phyloP scores from a whole-genome alignment of 2,329 filamentous ascomycete species.

The Pezicula carpinea region DNA sequence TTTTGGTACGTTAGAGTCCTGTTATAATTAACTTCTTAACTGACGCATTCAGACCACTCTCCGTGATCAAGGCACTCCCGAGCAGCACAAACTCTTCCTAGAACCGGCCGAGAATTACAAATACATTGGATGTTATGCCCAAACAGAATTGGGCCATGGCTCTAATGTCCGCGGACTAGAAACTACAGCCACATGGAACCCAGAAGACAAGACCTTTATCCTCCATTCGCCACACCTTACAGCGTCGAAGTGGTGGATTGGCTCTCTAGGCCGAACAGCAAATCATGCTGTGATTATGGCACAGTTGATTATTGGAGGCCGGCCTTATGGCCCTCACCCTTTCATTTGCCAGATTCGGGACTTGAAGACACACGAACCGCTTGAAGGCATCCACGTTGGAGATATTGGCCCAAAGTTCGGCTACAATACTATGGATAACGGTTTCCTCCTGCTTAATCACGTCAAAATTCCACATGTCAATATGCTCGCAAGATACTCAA shows the following conservation, averaged over 20 bases:
- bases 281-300: constrained; percentile 79
- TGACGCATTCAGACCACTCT: constrained; percentile 51
- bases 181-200: constrained; percentile 57
- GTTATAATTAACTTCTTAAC: neutral
- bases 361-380: constrained; percentile 62
- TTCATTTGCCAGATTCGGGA: constrained; percentile 74
- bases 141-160: constrained; percentile 76
- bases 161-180: constrained; percentile 63
- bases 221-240: constrained; percentile 71
- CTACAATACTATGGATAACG: constrained; percentile 80
- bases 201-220: constrained; percentile 68
- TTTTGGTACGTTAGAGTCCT: constrained; percentile 42
- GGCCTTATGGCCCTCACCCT: constrained; percentile 68
- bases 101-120: constrained; percentile 65
- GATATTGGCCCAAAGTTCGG: constrained; percentile 80
- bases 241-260: constrained; percentile 82
- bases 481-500: constrained; percentile 69
- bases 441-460: constrained; percentile 72
- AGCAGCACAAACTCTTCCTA: constrained; percentile 70
- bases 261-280: constrained; percentile 69
- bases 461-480: constrained; percentile 70
- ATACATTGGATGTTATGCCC: constrained; percentile 74
- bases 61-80: constrained; percentile 65
- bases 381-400: constrained; percentile 68
- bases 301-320: constrained; percentile 65